Evolutionary conservation across 345 rosid species (phyloP).

Genomic region (Erodium maritimum): DNA sequence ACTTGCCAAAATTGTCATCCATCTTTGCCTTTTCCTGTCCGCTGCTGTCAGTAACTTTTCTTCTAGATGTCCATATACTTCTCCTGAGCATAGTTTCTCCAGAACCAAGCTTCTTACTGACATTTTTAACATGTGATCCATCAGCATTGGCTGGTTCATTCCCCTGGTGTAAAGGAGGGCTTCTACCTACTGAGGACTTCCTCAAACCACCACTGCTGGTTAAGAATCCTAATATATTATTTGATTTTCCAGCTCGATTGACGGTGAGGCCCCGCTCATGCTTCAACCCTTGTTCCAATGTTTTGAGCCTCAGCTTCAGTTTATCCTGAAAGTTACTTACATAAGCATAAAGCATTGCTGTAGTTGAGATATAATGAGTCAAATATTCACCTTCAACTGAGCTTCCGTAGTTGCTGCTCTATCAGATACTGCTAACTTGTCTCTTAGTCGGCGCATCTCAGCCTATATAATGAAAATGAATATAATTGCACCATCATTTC

Average conservation of each 20-base stretch:
- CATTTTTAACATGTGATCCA: no score
- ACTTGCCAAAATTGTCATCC: no score
- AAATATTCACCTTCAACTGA: conserved; percentile 52
- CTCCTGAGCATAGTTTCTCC: no score
- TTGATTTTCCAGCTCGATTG: conserved; percentile 36
- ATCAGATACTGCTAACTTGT: conserved; percentile 59
- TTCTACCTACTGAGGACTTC: no score
- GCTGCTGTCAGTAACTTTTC: no score
- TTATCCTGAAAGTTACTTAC: conserved; percentile 44
- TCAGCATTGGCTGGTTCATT: conserved; percentile 21
- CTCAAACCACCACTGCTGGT: conserved; percentile 45
- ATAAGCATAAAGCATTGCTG: neutral
- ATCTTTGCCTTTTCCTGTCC: no score
- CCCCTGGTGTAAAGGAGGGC: conserved; percentile 50
- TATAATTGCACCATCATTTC: no score
- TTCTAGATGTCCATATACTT: no score
- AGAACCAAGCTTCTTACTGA: no score
- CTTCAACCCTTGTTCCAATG: conserved; percentile 65
- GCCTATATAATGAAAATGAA: conserved; percentile 28
- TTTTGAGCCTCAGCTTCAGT: conserved; percentile 60
- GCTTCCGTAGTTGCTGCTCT: conserved; percentile 92
- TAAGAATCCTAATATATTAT: conserved; percentile 56
- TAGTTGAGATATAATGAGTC: neutral
- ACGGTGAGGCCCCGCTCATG: conserved; percentile 16
- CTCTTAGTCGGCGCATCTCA: conserved; percentile 77